Evolutionary conservation across 352 stramenopile species (phyloP).

Genomic region (Chrysophaeum taylorii): DNA sequence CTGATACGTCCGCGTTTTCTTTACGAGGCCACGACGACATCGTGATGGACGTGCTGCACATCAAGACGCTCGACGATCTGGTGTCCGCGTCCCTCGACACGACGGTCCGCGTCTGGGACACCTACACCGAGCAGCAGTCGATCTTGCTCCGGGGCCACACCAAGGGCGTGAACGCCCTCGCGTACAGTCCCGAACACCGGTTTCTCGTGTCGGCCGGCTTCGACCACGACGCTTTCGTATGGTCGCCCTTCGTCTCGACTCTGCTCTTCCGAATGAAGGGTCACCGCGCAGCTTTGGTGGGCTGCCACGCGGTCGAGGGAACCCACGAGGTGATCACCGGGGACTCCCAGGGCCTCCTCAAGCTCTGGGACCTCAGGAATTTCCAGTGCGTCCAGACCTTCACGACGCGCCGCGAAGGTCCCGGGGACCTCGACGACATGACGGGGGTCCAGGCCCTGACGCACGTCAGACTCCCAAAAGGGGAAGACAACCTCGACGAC

Average conservation of each 20-base stretch:
- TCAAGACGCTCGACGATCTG: background rate
- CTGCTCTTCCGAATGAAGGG: conserved; percentile 19
- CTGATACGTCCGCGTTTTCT: background rate
- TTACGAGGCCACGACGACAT: conserved; percentile 20
- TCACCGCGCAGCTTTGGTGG: conserved; percentile 15
- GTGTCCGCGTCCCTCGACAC: conserved; percentile 25
- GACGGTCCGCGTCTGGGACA: conserved; percentile 31
- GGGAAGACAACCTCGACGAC: conserved; percentile 11
- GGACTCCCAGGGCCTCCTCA: conserved; percentile 15
- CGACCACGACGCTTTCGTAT: conserved; percentile 24
- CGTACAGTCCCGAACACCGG: conserved; percentile 21
- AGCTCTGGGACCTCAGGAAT: conserved; percentile 24
- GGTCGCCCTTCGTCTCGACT: conserved; percentile 19
- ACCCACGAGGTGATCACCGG: conserved; percentile 25
- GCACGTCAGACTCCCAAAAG: conserved; percentile 16
- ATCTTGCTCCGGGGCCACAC: conserved; percentile 16
- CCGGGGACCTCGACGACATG: conserved; percentile 20
- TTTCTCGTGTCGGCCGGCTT: conserved; percentile 23
- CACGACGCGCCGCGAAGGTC: conserved; percentile 11
- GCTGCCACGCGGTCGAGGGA: conserved; percentile 23
- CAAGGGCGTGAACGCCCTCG: conserved; percentile 19
- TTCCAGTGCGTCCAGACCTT: conserved; percentile 25
- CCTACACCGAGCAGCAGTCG: conserved; percentile 29
- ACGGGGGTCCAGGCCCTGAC: conserved; percentile 16
- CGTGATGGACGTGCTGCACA: conserved; percentile 17